Percentiles rank a stretch among this genome's conserved stretches.
These are phyloP conservation scores for Monilinia polystroma DNA, from an alignment of 2,329 filamentous ascomycete genomes.

Conservation along the genomic window DNA sequence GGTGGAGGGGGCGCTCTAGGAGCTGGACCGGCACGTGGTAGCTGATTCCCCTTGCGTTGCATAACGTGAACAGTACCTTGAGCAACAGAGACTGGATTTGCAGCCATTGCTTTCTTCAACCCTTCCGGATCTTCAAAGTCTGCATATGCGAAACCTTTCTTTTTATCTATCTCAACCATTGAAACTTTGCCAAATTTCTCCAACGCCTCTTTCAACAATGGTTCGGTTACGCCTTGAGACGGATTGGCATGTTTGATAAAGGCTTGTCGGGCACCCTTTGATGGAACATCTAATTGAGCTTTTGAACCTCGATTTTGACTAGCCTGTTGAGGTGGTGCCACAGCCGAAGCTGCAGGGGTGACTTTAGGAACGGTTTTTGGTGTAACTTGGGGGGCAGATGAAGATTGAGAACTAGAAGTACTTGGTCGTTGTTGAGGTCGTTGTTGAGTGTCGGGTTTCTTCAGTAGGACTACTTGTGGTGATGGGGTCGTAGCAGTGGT, in stretches of 20 bases:
- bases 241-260: slow-evolving; percentile 83
- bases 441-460: slow-evolving; percentile 40
- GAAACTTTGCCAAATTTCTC: slow-evolving; percentile 70
- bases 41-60: slow-evolving; percentile 77
- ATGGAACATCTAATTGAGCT: slow-evolving; percentile 35
- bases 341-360: slow-evolving; percentile 31
- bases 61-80: slow-evolving; percentile 85
- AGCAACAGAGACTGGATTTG: slow-evolving; percentile 78
- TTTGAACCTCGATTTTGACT: slow-evolving; percentile 37
- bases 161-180: slow-evolving; percentile 87
- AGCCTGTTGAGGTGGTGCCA: slow-evolving; percentile 29
- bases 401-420: slow-evolving; percentile 12
- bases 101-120: slow-evolving; percentile 75
- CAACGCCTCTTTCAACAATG: slow-evolving; percentile 72
- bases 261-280: slow-evolving; percentile 59
- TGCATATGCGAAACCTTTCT: slow-evolving; percentile 92
- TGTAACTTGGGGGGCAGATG: slow-evolving; percentile 26
- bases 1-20: slow-evolving; percentile 32
- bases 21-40: slow-evolving; percentile 75
- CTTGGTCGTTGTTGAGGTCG: slow-evolving; percentile 33
- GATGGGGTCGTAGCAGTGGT: slow-evolving; percentile 36
- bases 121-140: slow-evolving; percentile 75
- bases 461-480: slow-evolving; percentile 43
- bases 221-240: slow-evolving; percentile 87
- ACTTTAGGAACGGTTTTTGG: slow-evolving; percentile 28